Evolutionary conservation across 495 filamentous ascomycete species (phyloP), one percentile per base, ranked within the genome.

Genomic region (Massariosphaeria phaeospora): DNA sequence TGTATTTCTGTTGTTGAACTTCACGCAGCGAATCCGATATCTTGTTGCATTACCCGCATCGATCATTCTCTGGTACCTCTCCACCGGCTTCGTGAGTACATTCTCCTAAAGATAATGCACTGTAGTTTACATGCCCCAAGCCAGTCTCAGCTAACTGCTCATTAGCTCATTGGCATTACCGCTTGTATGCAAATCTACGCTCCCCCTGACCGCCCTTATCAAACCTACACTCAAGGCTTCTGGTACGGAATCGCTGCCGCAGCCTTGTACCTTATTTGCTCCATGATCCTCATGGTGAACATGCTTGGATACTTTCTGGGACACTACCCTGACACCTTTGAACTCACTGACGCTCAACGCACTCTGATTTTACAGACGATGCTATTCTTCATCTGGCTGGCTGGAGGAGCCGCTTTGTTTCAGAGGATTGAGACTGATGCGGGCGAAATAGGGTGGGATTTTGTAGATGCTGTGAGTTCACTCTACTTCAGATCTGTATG

Each of bases 281-380:
- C 77, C 23, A 67, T 78, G 60, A 72, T 85, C 5, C 65, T 91
- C 2, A 82, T 86, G 76, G 66, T 88, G 52, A 91, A 91, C 59
- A 86, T 91, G 81, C 66, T 87, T 20, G 86, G 86, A 3, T 89
- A 87, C 61, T 80, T 87, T 55, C 69, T 85, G 1, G 86, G 86
- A 1, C 84, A 86, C 56, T 91, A 91, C 63, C 84, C 84, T 0
- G 82, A 86, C 57, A 79, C 84, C 62, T 89, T 90, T 59, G 72
- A 79, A 9, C 72, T 91, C 12, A 84, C 84, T 12, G 83, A 88
- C 52, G 78, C 84, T 33, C 86, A 89, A 71, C 73, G 82, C 1
- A 84, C 79, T 15, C 62, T 85, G 52, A 84, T 85, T 49, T 55
- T 85, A 13, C 82, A 85, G 58, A 84, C 81, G 6, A 83, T 79